Base-by-base conservation (phyloP, 257 asterid species). In the Solanum lycopersicoides region DNA sequence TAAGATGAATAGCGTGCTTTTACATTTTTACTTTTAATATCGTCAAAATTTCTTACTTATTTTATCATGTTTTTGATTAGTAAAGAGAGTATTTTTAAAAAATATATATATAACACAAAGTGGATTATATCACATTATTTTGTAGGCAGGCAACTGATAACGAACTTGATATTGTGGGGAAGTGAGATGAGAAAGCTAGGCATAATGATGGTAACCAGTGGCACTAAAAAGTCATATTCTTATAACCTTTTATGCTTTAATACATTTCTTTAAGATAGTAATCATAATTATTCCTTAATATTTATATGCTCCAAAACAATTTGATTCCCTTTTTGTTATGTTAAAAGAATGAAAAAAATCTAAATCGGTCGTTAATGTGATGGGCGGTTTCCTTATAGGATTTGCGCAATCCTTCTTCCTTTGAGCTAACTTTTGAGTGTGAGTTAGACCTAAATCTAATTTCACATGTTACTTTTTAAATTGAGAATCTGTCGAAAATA, bases 401-500 rank as follows among this genome's bases (percentile, higher is more conserved):
- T n/a, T n/a, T n/a, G n/a, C n/a, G n/a, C n/a, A n/a, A n/a, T n/a
- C n/a, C n/a, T n/a, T n/a, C n/a, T n/a, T n/a, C n/a, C n/a, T n/a
- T n/a, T n/a, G n/a, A n/a, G n/a, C n/a, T n/a, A n/a, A n/a, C n/a
- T n/a, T n/a, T n/a, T n/a, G n/a, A n/a, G n/a, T n/a, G n/a, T n/a
- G n/a, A n/a, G n/a, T n/a, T n/a, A n/a, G n/a, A n/a, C n/a, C n/a
- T n/a, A n/a, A n/a, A n/a, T n/a, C n/a, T n/a, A n/a, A n/a, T n/a
- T n/a, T n/a, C n/a, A n/a, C n/a, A n/a, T n/a, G 0, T 3, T 59
- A 59, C n/a, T 1, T 59, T 56, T 59, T 3, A 2, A 21, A 59
- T 20, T 0, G 28, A 3, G 28, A 8, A 56, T 0, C 0, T 21
- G 21, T 59, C 0, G 1, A 21, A 59, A 8, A 2, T 5, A 14